Base-by-base conservation (phyloP, 352 stramenopile species). In the Pythium sp. region DNA sequence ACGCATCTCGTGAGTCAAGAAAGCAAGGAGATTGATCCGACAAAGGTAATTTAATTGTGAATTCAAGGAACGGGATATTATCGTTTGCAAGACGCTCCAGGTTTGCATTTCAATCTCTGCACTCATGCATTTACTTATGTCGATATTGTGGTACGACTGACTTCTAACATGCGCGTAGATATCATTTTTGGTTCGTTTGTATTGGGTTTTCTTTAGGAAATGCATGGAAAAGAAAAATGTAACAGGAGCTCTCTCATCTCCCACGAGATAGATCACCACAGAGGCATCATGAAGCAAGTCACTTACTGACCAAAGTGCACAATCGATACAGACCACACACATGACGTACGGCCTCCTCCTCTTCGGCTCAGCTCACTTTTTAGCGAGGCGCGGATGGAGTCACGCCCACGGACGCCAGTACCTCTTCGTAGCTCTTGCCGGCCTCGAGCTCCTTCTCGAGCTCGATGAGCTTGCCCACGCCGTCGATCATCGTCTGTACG, bases 401-500 rank as follows among this genome's bases (percentile, higher is more conserved):
- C 53, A 90, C 80, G 28, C 82, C 82, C 41, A 84, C 80, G 15
- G 80, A 81, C 14, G 75, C 78, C 46, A 90, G 72, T 55, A 90
- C 80, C 32, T 89, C 82, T 24, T 71, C 82, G 59, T 89, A 89
- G 72, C 72, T 86, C 70, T 88, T 90, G 58, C 77, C 81, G 2
- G 26, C 81, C 28, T 87, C 79, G 57, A 98, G 79, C 64, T 87
- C 84, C 74, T 97, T 95, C 73, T 98, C 94, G 26, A 98, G 73
- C 59, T 94, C 82, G 68, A 98, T 97, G 67, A 98, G 79, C 64
- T 92, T 88, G 2, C 86, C 79, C 1, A 98, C 89, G 32, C 94
- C 94, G 67, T 98, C 90, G 59, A 98, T 98, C 93, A 98, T 98
- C 32, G 93, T 93, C 81, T 98, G 95, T 59, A 98, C 96, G 22